Evolutionary conservation across 2,329 filamentous ascomycete species (phyloP).

Genomic region (Pseudogymnoascus sp.): DNA sequence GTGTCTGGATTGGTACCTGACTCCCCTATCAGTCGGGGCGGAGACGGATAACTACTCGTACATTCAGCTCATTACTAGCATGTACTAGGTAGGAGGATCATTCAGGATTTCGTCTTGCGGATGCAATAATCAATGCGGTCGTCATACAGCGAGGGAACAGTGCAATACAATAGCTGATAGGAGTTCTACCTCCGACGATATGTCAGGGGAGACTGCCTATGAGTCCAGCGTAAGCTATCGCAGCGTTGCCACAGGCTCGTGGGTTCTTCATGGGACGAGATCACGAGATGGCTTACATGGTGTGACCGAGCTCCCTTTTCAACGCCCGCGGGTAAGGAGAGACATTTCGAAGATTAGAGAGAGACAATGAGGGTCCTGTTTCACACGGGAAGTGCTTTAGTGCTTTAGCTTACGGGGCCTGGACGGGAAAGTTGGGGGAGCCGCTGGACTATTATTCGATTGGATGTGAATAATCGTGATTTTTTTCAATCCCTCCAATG

Average conservation of each 20-base stretch:
- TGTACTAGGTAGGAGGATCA: neutral
- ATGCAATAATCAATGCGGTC: neutral
- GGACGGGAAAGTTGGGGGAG: constrained; percentile 2
- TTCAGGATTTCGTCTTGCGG: neutral
- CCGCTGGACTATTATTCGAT: constrained; percentile 2
- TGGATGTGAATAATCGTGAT: constrained; percentile 1
- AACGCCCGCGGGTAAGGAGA: constrained; percentile 6
- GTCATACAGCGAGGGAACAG: neutral
- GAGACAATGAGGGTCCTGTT: constrained; percentile 4
- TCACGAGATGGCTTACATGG: constrained; percentile 6
- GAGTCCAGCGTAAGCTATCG: neutral
- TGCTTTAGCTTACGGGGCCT: constrained; percentile 5
- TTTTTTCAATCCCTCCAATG: constrained; percentile 2
- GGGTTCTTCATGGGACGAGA: constrained; percentile 1
- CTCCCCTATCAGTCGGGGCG: neutral
- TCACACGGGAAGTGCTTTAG: constrained; percentile 1
- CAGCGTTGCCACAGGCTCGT: constrained; percentile 4
- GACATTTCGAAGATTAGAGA: neutral
- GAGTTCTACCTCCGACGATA: neutral
- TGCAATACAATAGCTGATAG: neutral
- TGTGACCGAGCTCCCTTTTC: neutral
- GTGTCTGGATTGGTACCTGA: neutral
- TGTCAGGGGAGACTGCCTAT: neutral
- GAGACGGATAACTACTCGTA: neutral
- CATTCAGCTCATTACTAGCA: constrained; percentile 4